These are phyloP conservation scores for Jackrogersella multiformis DNA, from an alignment of 495 filamentous ascomycete species.

Conservation along the genomic window DNA sequence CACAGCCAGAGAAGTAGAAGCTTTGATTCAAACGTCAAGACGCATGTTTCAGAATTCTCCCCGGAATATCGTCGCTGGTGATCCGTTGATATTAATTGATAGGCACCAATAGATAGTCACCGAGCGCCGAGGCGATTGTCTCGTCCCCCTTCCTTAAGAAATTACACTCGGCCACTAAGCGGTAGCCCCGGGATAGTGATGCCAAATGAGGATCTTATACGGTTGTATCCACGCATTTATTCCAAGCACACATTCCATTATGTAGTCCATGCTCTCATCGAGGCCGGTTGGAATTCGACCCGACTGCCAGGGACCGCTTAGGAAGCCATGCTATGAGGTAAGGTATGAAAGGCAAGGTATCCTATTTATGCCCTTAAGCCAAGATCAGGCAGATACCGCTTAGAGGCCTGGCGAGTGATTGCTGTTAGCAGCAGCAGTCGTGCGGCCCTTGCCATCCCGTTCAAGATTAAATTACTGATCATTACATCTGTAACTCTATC, in stretches of 20 bases:
- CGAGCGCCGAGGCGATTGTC: constrained; percentile 21
- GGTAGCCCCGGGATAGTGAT: not conserved
- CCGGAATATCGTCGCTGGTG: constrained; percentile 31
- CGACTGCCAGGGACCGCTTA: constrained; percentile 27
- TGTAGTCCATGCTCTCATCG: constrained; percentile 18
- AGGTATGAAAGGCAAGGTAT: too few species aligned
- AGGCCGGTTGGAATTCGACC: constrained; percentile 18
- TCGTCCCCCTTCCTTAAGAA: constrained; percentile 14
- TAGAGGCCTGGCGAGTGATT: not conserved
- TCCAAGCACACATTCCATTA: constrained; percentile 3
- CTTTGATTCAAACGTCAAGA: constrained; percentile 24
- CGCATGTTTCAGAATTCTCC: constrained; percentile 34
- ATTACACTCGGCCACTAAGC: constrained; percentile 16
- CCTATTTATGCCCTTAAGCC: not conserved
- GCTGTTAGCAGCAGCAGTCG: not conserved
- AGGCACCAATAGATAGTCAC: constrained; percentile 18
- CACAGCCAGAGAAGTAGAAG: not conserved
- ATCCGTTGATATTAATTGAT: constrained; percentile 40
- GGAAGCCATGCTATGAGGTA: too few species aligned
- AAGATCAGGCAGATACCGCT: constrained; percentile 11
- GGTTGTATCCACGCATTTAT: constrained; percentile 4
- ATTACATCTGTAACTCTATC: constrained; percentile 8
- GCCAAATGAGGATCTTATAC: constrained; percentile 25
- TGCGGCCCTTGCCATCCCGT: not conserved
- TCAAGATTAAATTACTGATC: not conserved